These are phyloP conservation scores for Mortierella claussenii DNA, from an alignment of 192 early-diverging fungal genomes.

Conservation along the genomic window DNA sequence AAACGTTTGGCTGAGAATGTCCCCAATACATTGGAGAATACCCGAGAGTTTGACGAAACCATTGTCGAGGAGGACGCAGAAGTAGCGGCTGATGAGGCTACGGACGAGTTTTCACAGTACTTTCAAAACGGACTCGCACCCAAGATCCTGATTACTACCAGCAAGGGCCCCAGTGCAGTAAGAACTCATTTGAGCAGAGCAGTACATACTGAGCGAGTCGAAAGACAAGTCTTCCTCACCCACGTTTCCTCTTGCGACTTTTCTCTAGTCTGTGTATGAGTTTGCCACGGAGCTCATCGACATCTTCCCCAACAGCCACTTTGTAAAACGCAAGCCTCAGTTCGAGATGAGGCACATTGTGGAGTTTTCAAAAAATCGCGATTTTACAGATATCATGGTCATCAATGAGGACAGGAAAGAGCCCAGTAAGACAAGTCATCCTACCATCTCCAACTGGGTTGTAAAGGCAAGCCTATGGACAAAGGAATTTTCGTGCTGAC, in stretches of 20 bases:
- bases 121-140: conserved; percentile 85
- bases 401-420: conserved; percentile 93
- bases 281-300: conserved; percentile 90
- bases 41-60: conserved; percentile 93
- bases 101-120: conserved; percentile 89
- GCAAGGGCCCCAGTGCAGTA: conserved; percentile 70
- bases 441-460: neutral
- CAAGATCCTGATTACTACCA: conserved; percentile 95
- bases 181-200: too few relatives aligned
- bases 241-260: too few relatives aligned
- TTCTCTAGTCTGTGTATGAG: conserved; percentile 65
- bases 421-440: conserved; percentile 70
- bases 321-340: conserved; percentile 87
- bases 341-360: conserved; percentile 93
- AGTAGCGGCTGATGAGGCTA: conserved; percentile 83
- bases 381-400: conserved; percentile 95
- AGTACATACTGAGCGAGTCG: too few relatives aligned
- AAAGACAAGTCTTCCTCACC: too few relatives aligned
- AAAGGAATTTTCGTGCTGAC: neutral
- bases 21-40: conserved; percentile 92
- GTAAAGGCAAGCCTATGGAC: too few relatives aligned
- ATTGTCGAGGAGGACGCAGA: conserved; percentile 86
- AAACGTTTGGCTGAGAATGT: conserved; percentile 90
- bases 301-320: conserved; percentile 92
- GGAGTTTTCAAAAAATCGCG: conserved; percentile 86